phyloP scores from a whole-genome alignment of 2,329 filamentous ascomycete species.

The Venturia oleaginea region DNA sequence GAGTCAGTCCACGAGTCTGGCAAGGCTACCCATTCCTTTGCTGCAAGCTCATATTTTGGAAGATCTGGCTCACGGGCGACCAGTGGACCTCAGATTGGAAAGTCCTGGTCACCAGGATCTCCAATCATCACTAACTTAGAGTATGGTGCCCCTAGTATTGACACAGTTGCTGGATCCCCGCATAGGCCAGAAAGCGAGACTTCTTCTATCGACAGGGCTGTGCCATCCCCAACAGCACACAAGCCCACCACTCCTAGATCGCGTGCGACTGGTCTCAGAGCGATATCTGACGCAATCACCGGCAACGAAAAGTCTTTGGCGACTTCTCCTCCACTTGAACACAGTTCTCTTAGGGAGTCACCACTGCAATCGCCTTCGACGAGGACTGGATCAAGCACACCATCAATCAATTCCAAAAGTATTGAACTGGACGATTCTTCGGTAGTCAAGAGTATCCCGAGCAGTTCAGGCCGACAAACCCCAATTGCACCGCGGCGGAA shows the following conservation, averaged over 20 bases:
- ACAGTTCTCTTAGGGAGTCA: conserved; percentile 39
- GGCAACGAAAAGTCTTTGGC: conserved; percentile 43
- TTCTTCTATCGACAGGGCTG: conserved; percentile 38
- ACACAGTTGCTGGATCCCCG: conserved; percentile 33
- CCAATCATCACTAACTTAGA: conserved; percentile 50
- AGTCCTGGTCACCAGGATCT: conserved; percentile 23
- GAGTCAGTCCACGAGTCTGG: conserved; percentile 59
- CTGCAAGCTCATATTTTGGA: conserved; percentile 30
- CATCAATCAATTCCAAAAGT: conserved; percentile 55
- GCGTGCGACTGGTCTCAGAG: conserved; percentile 62
- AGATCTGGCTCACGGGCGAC: conserved; percentile 34
- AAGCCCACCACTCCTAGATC: conserved; percentile 30
- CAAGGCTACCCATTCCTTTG: conserved; percentile 22
- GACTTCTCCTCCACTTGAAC: conserved; percentile 23
- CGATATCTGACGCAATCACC: conserved; percentile 67
- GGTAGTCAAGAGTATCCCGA: conserved; percentile 17
- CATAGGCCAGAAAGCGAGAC: conserved; percentile 37
- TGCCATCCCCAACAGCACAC: conserved; percentile 31
- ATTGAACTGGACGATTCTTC: conserved; percentile 63
- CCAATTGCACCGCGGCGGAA: conserved; percentile 4
- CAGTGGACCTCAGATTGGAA: conserved; percentile 37
- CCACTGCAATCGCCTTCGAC: conserved; percentile 56
- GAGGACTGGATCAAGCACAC: conserved; percentile 65
- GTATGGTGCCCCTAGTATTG: conserved; percentile 39
- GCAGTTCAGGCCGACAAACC: conserved; percentile 19